Evolutionary conservation across 139 green algal species (phyloP).

Genomic region (Zygnema circumcarinatum): DNA sequence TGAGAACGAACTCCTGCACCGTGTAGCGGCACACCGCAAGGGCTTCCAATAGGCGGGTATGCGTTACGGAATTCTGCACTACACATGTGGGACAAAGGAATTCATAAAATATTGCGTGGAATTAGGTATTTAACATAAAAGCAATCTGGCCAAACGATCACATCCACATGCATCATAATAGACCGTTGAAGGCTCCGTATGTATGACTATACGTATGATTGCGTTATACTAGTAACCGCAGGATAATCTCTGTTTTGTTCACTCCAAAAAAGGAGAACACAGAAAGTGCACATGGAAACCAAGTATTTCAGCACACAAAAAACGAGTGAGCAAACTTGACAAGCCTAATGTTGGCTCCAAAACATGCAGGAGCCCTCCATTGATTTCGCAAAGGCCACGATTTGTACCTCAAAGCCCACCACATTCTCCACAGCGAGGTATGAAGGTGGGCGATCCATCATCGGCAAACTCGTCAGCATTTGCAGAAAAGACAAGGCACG

Average conservation of each 20-base stretch:
- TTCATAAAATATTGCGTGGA: no score
- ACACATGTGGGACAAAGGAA: no score
- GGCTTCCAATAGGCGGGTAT: not conserved
- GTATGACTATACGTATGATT: no score
- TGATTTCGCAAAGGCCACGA: no score
- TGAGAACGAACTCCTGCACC: slow-evolving; percentile 74
- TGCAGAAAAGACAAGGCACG: slow-evolving; percentile 69
- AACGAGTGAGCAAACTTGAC: no score
- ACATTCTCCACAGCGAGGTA: slow-evolving; percentile 83
- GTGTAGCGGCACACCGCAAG: not conserved
- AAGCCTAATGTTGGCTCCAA: not conserved
- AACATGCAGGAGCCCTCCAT: slow-evolving; percentile 23
- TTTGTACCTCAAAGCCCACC: slow-evolving; percentile 77
- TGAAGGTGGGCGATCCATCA: slow-evolving; percentile 56
- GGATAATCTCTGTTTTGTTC: no score
- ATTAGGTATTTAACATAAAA: no score
- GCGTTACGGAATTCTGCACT: slow-evolving; percentile 10
- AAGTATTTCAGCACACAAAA: no score
- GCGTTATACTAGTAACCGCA: no score
- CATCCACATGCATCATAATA: slow-evolving; percentile 15
- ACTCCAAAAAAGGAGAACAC: slow-evolving; percentile 18
- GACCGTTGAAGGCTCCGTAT: no score
- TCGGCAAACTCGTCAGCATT: slow-evolving; percentile 63
- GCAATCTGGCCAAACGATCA: not conserved
- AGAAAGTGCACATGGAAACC: no score